Evolutionary conservation across 257 asterid species (phyloP).

Genomic region (Craterostigma plantagineum): DNA sequence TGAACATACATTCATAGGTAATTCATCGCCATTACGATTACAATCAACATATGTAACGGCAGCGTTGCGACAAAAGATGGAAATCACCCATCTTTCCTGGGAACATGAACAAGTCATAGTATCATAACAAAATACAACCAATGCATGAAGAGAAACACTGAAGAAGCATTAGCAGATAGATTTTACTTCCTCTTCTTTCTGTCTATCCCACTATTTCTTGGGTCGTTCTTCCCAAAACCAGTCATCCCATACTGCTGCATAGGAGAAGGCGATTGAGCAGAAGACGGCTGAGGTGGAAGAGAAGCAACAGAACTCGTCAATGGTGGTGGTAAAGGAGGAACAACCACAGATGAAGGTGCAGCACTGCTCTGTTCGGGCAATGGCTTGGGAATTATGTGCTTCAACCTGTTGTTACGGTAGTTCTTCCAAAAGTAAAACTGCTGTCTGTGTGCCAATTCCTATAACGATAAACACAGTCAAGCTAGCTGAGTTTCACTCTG

Average conservation of each 20-base stretch:
- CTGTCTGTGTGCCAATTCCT: slow-evolving; percentile 96
- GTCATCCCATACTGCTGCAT: slow-evolving; percentile 61
- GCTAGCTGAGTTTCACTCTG: neutral
- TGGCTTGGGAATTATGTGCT: slow-evolving; percentile 83
- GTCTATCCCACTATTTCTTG: slow-evolving; percentile 45
- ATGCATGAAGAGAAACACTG: too few relatives aligned
- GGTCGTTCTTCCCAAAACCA: slow-evolving; percentile 35
- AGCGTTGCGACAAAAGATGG: too few relatives aligned
- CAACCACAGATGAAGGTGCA: slow-evolving; percentile 28
- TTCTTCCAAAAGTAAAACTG: slow-evolving; percentile 92
- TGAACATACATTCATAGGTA: too few relatives aligned
- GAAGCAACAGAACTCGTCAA: slow-evolving; percentile 14
- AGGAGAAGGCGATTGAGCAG: slow-evolving; percentile 40
- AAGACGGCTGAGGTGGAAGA: slow-evolving; percentile 19
- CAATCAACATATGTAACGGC: too few relatives aligned
- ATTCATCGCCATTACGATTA: too few relatives aligned
- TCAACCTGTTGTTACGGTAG: slow-evolving; percentile 74
- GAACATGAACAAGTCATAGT: too few relatives aligned
- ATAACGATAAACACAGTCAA: slow-evolving; percentile 1
- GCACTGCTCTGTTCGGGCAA: slow-evolving; percentile 48
- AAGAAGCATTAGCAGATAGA: too few relatives aligned
- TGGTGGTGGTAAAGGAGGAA: slow-evolving; percentile 32
- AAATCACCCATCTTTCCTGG: too few relatives aligned
- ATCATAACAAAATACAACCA: too few relatives aligned
- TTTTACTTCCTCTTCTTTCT: slow-evolving; percentile 67